Evolutionary conservation across 352 stramenopile genomes (phyloP), one percentile per base, ranked within the genome.

Genomic region (Phytophthora pluvialis): DNA sequence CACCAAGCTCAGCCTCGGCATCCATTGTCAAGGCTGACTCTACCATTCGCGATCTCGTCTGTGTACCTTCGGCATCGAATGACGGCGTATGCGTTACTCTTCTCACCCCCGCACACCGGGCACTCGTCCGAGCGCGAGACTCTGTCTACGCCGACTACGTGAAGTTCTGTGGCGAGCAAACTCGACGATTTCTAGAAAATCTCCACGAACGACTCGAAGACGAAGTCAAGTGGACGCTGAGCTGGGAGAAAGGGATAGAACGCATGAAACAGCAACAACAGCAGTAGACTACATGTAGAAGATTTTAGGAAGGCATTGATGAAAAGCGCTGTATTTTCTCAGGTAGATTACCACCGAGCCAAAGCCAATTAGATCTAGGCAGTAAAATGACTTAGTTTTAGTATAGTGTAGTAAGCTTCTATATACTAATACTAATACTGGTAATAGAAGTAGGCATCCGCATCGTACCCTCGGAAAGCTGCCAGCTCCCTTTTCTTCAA

Each of bases 101-200:
- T 40, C 71, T 93, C 42, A 91, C 80, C 1, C 74, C 85, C 8
- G 78, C 81, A 9, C 83, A 93, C 40, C 78, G 83, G 13, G 75
- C 68, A 13, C 67, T 90, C 4, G 58, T 93, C n/a, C 38, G 66
- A 43, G 60, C 51, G 13, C 78, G 83, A 46, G 75, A 93, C 25
- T 43, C 60, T 21, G 64, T 58, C n/a, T 80, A 90, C 45, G 50
- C 67, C 18, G 43, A 68, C 28, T 91, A 77, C 51, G 49, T 55
- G 0, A 18, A n/a, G 0, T 80, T 81, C 28, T 79, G 72, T 35
- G 26, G 32, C 3, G 43, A 67, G 26, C 60, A 72, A 67, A 60
- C 64, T 15, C 43, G 21, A 13, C 21, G 36, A 3, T 50, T 61
- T 61, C 38, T 65, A 12, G 38, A 51, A 0, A 51, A 67, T 56